These are phyloP conservation scores for Aspergillus transmontanensis DNA, from an alignment of 2,329 filamentous ascomycete genomes.

Conservation along the genomic window DNA sequence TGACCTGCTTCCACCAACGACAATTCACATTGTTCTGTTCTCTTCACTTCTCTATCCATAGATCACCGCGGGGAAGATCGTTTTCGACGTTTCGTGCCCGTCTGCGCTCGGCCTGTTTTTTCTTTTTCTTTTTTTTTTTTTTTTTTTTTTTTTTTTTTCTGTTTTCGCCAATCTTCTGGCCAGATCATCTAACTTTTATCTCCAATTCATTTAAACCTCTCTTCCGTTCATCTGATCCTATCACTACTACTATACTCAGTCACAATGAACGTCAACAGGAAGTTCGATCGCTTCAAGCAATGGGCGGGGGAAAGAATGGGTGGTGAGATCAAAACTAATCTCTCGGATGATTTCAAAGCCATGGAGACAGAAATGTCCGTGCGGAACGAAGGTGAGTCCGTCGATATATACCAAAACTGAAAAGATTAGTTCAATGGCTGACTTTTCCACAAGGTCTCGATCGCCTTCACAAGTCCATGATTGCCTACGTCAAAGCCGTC, in stretches of 20 bases:
- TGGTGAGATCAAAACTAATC: slow-evolving; percentile 79
- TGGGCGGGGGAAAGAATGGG: slow-evolving; percentile 98
- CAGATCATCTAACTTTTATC: slow-evolving; percentile 4
- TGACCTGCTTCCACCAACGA: background rate
- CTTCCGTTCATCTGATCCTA: background rate
- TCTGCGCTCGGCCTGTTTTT: background rate
- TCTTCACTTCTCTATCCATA: background rate
- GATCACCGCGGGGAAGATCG: background rate
- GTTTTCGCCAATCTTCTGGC: slow-evolving; percentile 5
- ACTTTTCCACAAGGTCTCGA: slow-evolving; percentile 73
- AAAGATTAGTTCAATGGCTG: slow-evolving; percentile 11
- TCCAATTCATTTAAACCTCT: slow-evolving; percentile 6
- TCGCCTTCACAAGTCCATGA: slow-evolving; percentile 83
- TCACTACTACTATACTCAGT: background rate
- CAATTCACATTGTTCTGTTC: slow-evolving; percentile 1
- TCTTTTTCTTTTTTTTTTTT: background rate
- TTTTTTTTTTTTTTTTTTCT: background rate
- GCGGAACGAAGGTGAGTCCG: slow-evolving; percentile 73
- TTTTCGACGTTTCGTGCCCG: background rate
- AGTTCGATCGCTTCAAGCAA: slow-evolving; percentile 94
- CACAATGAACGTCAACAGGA: slow-evolving; percentile 73
- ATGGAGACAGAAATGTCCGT: slow-evolving; percentile 89
- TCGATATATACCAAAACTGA: background rate
- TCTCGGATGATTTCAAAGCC: slow-evolving; percentile 87
- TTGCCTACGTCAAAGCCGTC: slow-evolving; percentile 81